A percentile compares a stretch with the other conserved stretches of the same genome.
Conservation (phyloP, 257 asterid genomes). For the Vinca minor region DNA sequence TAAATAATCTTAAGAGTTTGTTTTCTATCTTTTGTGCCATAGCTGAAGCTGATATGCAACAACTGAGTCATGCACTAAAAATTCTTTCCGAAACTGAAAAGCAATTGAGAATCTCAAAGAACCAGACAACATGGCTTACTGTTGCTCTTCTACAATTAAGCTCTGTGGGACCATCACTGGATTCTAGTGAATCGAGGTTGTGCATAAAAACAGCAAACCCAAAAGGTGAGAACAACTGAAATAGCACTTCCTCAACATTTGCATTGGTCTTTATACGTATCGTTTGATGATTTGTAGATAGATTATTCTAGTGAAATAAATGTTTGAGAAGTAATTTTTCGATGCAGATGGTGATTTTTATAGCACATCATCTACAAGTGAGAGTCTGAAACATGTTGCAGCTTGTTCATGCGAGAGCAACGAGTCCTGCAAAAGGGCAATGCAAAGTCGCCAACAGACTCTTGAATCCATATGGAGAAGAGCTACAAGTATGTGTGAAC, state of each 20-base stretch:
- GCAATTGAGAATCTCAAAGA: slow-evolving; percentile 64
- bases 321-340: slow-evolving; percentile 8
- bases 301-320: slow-evolving; percentile 5
- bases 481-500: slow-evolving; percentile 44
- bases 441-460: slow-evolving; percentile 31
- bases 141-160: slow-evolving; percentile 75
- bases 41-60: slow-evolving; percentile 75
- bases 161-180: slow-evolving; percentile 36
- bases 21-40: slow-evolving; percentile 8
- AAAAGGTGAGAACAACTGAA: slow-evolving; percentile 39
- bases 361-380: slow-evolving; percentile 63
- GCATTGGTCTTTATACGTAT: background rate
- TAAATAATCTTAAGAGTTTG: background rate
- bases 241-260: background rate
- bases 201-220: slow-evolving; percentile 34
- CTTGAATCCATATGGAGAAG: slow-evolving; percentile 56
- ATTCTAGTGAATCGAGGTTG: slow-evolving; percentile 34
- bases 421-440: slow-evolving; percentile 26
- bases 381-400: slow-evolving; percentile 52
- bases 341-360: slow-evolving; percentile 52
- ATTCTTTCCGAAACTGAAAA: slow-evolving; percentile 79
- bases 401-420: slow-evolving; percentile 33
- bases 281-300: slow-evolving; percentile 1
- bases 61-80: slow-evolving; percentile 67
- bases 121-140: slow-evolving; percentile 76